Percentiles rank a stretch among this genome's conserved stretches.
These are phyloP conservation scores for Leonotis leonurus DNA, from an alignment of 257 asterid genomes.

Conservation along the genomic window DNA sequence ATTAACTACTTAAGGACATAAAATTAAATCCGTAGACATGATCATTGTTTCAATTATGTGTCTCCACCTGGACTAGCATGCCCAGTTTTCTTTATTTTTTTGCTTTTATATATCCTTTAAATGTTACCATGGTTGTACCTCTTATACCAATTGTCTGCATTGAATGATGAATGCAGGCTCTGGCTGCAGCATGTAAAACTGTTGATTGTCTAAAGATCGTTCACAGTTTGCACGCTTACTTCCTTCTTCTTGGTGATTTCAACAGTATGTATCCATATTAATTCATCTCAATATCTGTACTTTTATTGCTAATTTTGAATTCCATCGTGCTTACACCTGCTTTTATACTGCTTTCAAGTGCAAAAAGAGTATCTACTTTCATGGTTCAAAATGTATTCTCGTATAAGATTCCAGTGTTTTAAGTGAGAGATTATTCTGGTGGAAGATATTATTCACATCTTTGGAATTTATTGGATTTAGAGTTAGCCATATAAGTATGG, in stretches of 20 bases:
- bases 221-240: constrained; percentile 89
- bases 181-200: constrained; percentile 95
- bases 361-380: not conserved
- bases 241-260: constrained; percentile 80
- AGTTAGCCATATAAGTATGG: not conserved
- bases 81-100: not conserved
- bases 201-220: constrained; percentile 89
- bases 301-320: constrained; percentile 1
- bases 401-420: not conserved
- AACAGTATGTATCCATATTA: constrained; percentile 42
- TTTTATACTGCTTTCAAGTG: not conserved
- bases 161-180: constrained; percentile 65
- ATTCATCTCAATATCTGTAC: not conserved
- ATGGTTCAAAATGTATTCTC: not conserved
- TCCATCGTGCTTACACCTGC: not conserved
- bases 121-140: constrained; percentile 8
- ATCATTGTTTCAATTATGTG: not conserved
- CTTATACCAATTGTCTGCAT: constrained; percentile 17
- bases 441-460: not conserved
- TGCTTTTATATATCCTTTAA: not conserved
- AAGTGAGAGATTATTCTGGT: not conserved
- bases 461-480: not conserved
- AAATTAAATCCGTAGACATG: not conserved
- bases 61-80: constrained; percentile 8
- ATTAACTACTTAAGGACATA: not conserved